Percentiles rank a stretch among this genome's conserved stretches.
Conservation (phyloP, 208 protist species). For the Porcisia hertigi region DNA sequence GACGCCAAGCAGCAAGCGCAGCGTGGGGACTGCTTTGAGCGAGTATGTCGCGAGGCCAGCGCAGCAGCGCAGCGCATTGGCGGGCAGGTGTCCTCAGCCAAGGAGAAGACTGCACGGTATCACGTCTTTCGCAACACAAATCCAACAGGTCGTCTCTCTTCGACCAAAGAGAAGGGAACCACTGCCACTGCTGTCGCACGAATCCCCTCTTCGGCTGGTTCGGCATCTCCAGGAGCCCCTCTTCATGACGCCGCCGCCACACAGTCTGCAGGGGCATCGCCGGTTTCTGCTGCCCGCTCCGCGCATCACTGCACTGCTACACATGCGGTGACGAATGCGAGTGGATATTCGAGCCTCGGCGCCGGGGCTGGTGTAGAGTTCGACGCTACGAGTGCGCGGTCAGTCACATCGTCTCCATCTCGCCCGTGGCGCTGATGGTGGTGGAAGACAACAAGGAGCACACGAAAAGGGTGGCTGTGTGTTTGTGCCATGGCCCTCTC, state of each 20-base stretch:
- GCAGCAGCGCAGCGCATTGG: constrained; percentile 54
- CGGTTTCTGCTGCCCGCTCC: neutral
- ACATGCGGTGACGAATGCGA: neutral
- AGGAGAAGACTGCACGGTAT: constrained; percentile 28
- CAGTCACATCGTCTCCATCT: constrained; percentile 20
- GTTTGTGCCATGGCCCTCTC: neutral
- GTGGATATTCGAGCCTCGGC: neutral
- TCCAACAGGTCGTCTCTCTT: constrained; percentile 14
- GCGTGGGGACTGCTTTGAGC: constrained; percentile 60
- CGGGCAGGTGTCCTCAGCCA: constrained; percentile 41
- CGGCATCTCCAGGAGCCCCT: neutral
- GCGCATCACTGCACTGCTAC: constrained; percentile 22
- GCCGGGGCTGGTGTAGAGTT: neutral
- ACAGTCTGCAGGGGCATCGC: neutral
- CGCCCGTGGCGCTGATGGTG: constrained; percentile 21
- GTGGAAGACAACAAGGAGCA: neutral
- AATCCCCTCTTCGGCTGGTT: neutral
- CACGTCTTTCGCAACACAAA: constrained; percentile 50
- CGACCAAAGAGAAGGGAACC: neutral
- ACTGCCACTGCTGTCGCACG: neutral
- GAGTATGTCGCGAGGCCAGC: constrained; percentile 57
- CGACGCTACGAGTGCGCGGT: constrained; percentile 3
- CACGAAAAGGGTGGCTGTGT: neutral
- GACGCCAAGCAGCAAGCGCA: constrained; percentile 47
- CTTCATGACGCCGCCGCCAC: neutral